Evolutionary conservation across 306 rosid genomes (phyloP), one percentile per base, ranked within the genome.

Genomic region (Cucumis hystrix): DNA sequence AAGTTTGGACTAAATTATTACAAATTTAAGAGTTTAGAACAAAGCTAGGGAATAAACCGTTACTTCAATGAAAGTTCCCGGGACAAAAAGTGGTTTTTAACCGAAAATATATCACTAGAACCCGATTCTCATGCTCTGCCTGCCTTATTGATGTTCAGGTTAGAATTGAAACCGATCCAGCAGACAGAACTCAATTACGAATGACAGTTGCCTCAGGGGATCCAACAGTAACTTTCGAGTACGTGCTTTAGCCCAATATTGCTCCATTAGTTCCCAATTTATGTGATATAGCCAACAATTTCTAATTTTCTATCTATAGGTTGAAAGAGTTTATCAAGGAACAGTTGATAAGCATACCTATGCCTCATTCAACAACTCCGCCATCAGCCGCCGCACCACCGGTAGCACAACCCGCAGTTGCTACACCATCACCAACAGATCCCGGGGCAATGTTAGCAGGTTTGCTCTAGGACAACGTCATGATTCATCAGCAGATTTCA

Each of bases 361-460:
- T 39, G 12, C 75, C 90, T 13, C 86, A 57, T 11, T 62, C 75
- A 55, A 89, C 91, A 17, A 76, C 74, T 14, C 89, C 82, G 55
- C 82, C 89, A 61, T 87, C 90, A 16, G 6, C 54, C 1, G 67
- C 28, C 18, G 8, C 89, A 43, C 82, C 92, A 77, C 83, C 89
- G 3, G 84, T 75, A 73, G 87, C 77, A 64, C 97, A 88, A 80
- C 90, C 88, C 15, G 43, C 80, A 37, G 80, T 81, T 81, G 52
- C 88, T 16, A 86, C 88, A 0, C 78, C 88, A 37, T 87, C 92
- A 80, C 63, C 80, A 79, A 83, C 86, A 1, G 99, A 92, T 79
- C 99, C 99, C 0, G 99, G 99, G 79, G 98, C 99, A n/a, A 75
- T 88, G 89, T 89, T 96, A 79, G 99, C 99, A 15, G 98, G 98